Evolutionary conservation across 148 eudicot genomes (phyloP), one percentile per base, ranked within the genome.

Genomic region (Rhododendron molle): DNA sequence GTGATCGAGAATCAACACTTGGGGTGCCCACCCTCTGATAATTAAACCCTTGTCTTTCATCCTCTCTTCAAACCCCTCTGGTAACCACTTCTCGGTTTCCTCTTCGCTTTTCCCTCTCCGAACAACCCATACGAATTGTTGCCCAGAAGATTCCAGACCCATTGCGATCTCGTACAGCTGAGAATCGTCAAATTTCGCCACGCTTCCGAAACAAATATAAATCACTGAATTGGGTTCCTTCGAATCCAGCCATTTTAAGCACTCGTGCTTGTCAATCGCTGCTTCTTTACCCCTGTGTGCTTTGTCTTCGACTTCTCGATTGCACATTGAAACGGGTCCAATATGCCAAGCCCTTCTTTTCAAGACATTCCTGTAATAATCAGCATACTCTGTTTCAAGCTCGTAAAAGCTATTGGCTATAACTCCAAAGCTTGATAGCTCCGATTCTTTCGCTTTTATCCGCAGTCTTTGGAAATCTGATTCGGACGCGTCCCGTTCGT

Each of bases 371-470:
- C 84, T 88, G 79, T 84, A 91, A 40, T 91, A 82, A 38, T 90
- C 88, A 0, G 86, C 94, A 71, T 95, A 95, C 2, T 85, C 93
- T 1, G 93, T 89, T 86, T 94, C 96, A 3, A 94, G 90, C 92
- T 94, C 96, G 23, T 90, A 90, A 84, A 94, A 91, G 85, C 91
- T 94, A 46, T 95, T 94, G 1, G 89, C 84, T 11, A 95, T 83
- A 20, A 89, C 89, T 84, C 98, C 96, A n/a, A 76, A 91, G 79
- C 92, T 91, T 11, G 14, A 83, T 4, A 72, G 26, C 74, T 87
- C 93, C 0, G 93, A 83, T 40, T 90, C 89, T 28, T 18, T 81
- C 28, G 81, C 26, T 40, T 30, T 18, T 11, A 16, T n/a, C 15
- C 38, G 1, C 44, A 85, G 52, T 7, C 0, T 84, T 0, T 3